Conservation (phyloP, 257 asterid genomes). For the Nicotiana obtusifolia region DNA sequence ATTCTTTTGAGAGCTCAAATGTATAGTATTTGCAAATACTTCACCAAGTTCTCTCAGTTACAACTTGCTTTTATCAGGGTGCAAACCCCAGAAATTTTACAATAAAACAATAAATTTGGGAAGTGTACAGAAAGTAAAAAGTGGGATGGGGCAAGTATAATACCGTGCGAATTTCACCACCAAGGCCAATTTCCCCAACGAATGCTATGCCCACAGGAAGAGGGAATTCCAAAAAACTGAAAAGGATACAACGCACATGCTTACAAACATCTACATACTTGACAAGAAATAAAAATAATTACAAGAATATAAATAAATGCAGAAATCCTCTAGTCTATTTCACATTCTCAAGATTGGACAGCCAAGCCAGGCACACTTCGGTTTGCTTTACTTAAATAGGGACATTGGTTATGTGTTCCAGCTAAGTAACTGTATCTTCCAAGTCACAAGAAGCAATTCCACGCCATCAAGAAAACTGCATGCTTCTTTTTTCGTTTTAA, state of each 20-base stretch:
- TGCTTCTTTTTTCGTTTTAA: no score
- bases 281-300: background rate
- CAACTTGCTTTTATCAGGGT: background rate
- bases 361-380: background rate
- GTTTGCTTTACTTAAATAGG: background rate
- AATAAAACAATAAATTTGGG: background rate
- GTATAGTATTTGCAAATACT: no score
- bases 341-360: background rate
- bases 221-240: conserved; percentile 90
- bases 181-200: conserved; percentile 90
- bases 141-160: background rate
- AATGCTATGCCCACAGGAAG: conserved; percentile 80
- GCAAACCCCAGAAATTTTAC: background rate
- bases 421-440: background rate
- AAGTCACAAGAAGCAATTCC: background rate
- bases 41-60: no score
- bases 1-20: no score
- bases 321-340: background rate
- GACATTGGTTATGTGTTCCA: background rate
- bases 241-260: conserved; percentile 16
- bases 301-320: background rate
- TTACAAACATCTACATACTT: conserved; percentile 7
- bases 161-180: conserved; percentile 85
- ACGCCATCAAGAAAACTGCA: background rate
- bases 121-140: background rate